Evolutionary conservation across 352 stramenopile genomes (phyloP).

Genomic region (Pelagophyceae sp.): DNA sequence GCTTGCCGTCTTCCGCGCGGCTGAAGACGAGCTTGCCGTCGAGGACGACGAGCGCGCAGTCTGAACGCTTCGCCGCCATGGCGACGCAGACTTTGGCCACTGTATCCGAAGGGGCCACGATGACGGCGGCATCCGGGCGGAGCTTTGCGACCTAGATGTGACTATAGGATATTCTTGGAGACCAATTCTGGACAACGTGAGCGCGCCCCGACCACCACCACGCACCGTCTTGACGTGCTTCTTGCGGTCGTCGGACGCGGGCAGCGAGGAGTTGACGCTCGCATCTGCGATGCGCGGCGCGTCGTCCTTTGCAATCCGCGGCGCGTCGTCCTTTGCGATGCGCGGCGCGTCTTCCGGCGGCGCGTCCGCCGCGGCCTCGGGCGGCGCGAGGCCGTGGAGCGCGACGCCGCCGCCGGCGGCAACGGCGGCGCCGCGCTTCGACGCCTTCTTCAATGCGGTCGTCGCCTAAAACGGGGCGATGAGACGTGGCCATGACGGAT

Average conservation of each 20-base stretch:
- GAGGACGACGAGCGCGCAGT: constrained; percentile 22
- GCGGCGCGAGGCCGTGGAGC: not conserved
- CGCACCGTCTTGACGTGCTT: not conserved
- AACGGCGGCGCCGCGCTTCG: not conserved
- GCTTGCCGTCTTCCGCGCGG: too few species aligned
- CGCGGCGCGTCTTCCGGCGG: not conserved
- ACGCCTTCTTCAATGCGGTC: too few species aligned
- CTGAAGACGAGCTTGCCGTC: too few species aligned
- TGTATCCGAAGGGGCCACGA: not conserved
- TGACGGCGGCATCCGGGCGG: not conserved
- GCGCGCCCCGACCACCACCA: not conserved
- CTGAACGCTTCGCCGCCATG: not conserved
- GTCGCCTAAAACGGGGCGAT: too few species aligned
- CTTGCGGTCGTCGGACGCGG: too few species aligned
- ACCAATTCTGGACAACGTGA: not conserved
- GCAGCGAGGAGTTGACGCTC: too few species aligned
- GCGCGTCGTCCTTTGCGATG: not conserved
- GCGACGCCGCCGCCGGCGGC: too few species aligned
- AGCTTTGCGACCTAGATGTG: not conserved
- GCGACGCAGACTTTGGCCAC: not conserved
- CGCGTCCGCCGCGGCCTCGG: not conserved
- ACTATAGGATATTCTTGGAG: too few species aligned
- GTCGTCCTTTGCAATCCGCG: not conserved
- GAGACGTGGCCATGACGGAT: too few species aligned
- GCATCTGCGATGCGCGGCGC: too few species aligned